Evolutionary conservation across 2,329 filamentous ascomycete species (phyloP), one percentile per base, ranked within the genome.

Genomic region (Periconia digitata): DNA sequence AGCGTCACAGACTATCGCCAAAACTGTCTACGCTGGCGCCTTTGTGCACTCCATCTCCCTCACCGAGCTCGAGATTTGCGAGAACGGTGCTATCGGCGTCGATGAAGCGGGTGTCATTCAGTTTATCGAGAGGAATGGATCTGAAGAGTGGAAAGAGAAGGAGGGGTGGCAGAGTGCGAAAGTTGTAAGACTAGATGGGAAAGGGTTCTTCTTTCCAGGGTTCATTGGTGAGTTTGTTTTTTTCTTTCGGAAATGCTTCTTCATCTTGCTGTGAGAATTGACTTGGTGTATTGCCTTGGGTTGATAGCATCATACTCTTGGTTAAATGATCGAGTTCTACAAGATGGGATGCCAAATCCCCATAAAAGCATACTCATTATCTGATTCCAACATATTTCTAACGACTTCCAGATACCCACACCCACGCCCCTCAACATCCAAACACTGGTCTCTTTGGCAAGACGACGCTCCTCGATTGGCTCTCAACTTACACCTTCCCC

Each of bases 371-470:
- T n/a, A n/a, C n/a, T n/a, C n/a, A n/a, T n/a, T n/a, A n/a, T 36
- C n/a, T 6, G 34, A 15, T 7, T 36, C 6, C 18, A 6, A 6
- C 18, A 36, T 15, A 36, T 6, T 32, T 32, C 27, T 32, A 32
- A 32, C 27, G n/a, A 5, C 17, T 15, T 10, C 3, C 21, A 49
- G 48, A 99, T 71, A 96, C 94, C 1, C 94, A 99, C 70, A 88
- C 96, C 49, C 94, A 99, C 69, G 94, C 94, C 8, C 83, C 92
- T 0, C 94, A 99, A 74, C 96, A 96, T 63, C 91, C 92, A 49
- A 99, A 99, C 66, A 84, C 85, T 1, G 94, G 94, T 50, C 86
- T 99, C 55, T 97, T 97, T 67, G 94, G 94, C 63, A 94, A 92
- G 57, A 87, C 89, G 0, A 96, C 92, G 0, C 85, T 99, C 24